Evolutionary conservation across 257 asterid species (phyloP).

Genomic region (Plantago ovata): DNA sequence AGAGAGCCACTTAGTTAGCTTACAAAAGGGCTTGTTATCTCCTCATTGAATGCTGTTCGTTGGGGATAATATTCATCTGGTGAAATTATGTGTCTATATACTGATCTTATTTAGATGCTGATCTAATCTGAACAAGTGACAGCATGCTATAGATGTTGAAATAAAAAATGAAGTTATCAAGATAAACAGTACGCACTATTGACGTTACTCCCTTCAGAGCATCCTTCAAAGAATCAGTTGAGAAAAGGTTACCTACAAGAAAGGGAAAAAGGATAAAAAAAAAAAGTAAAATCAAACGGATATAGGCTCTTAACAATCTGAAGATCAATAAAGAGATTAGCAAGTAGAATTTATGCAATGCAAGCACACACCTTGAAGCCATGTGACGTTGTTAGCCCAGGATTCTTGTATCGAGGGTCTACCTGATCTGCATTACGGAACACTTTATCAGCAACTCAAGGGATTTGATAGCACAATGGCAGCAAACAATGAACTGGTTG

Average conservation of each 20-base stretch:
- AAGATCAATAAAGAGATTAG: conserved; percentile 13
- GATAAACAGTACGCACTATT: conserved; percentile 53
- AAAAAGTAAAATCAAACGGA: conserved; percentile 21
- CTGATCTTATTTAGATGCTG: no score
- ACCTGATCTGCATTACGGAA: conserved; percentile 65
- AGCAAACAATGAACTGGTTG: background rate
- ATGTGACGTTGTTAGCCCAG: conserved; percentile 69
- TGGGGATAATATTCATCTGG: no score
- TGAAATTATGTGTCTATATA: no score
- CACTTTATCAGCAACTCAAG: background rate
- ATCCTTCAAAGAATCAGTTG: conserved; percentile 82
- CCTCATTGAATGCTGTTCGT: no score
- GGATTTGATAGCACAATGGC: background rate
- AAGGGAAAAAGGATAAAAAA: conserved; percentile 19
- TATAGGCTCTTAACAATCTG: conserved; percentile 2
- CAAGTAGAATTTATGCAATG: conserved; percentile 13
- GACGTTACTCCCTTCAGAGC: conserved; percentile 91
- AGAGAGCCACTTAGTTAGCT: no score
- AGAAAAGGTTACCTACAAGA: conserved; percentile 72
- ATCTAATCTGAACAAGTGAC: no score
- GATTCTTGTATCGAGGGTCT: conserved; percentile 68
- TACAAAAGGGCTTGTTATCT: no score
- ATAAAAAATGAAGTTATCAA: background rate
- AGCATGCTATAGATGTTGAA: background rate
- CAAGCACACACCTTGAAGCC: conserved; percentile 81